A percentile compares a stretch with the other conserved stretches of the same genome.
Conservation (phyloP, 140 eudicot species). For the Senecio squalidus region DNA sequence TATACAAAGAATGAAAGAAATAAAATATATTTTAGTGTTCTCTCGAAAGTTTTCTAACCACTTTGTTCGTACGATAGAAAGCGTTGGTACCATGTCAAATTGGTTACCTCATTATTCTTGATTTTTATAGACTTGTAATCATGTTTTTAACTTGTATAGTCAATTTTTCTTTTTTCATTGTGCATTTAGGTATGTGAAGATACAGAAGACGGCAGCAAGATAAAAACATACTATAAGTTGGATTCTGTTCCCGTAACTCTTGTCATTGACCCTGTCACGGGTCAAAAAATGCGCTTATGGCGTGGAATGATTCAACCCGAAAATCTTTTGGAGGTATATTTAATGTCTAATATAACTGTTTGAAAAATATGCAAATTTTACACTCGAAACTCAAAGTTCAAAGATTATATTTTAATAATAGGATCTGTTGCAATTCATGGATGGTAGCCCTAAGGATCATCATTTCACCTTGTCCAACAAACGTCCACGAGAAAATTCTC, state of each 20-base stretch:
- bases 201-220: constrained; percentile 93
- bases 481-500: constrained; percentile 69
- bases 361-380: not conserved
- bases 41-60: too few relatives aligned
- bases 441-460: constrained; percentile 70
- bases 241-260: constrained; percentile 77
- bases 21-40: too few relatives aligned
- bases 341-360: not conserved
- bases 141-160: not conserved
- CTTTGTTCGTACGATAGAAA: too few relatives aligned
- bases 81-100: not conserved
- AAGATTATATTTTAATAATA: constrained; percentile 9
- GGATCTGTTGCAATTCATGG: constrained; percentile 85
- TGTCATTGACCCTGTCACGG: constrained; percentile 88
- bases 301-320: constrained; percentile 96
- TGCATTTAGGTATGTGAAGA: constrained; percentile 80
- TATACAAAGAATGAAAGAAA: too few relatives aligned
- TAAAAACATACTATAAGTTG: constrained; percentile 79
- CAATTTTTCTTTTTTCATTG: not conserved
- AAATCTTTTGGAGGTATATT: constrained; percentile 66
- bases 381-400: not conserved
- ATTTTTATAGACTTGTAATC: not conserved
- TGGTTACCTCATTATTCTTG: not conserved
- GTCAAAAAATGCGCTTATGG: constrained; percentile 98
- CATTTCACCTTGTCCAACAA: constrained; percentile 64